Evolutionary conservation across 2,329 filamentous ascomycete genomes (phyloP), one percentile per base, ranked within the genome.

Genomic region (Microcera coccophila): DNA sequence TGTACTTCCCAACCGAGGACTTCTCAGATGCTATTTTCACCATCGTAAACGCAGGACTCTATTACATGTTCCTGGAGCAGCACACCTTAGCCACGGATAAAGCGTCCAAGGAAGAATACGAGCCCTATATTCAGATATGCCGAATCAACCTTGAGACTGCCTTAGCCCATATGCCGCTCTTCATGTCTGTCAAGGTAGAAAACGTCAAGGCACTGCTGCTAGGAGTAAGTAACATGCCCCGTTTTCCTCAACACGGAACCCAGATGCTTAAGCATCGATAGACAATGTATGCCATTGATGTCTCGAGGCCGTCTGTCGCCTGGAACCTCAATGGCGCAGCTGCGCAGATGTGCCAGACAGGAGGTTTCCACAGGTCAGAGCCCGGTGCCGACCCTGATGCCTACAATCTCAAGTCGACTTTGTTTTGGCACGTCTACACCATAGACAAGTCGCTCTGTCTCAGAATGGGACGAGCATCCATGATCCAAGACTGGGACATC

Each of bases 271-370:
- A 31, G 58, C 37, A 3, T 26, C 21, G 7, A 14, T 38, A 84
- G 78, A 71, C 77, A 4, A 64, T 79, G n/a, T 79, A 83, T 52
- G 74, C 80, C 11, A 73, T 84, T 36, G 80, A 84, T 47, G 70
- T 75, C 12, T 81, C 79, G 3, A 77, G 79, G 29, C 78, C 80
- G 1, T 79, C 78, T 0, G 69, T 85, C 3, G 78, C 78, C n/a
- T 82, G 80, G 75, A 75, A 79, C n/a, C 65, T 85, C 15, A 75
- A 74, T 18, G 76, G 74, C 5, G 72, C 73, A 15, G 81, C 81
- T 0, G 74, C 76, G 11, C 72, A 77, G 39, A 67, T 85, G 39
- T 82, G 79, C 49, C 78, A 82, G 52, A 76, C 75, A 0, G 72
- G 83, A 4, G 81, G 81, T 3, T 82, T 79, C 46, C 81, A 84